These are phyloP conservation scores for Lentinus polychrous DNA, from an alignment of 1,284 basidiomycete species.

Conservation along the genomic window DNA sequence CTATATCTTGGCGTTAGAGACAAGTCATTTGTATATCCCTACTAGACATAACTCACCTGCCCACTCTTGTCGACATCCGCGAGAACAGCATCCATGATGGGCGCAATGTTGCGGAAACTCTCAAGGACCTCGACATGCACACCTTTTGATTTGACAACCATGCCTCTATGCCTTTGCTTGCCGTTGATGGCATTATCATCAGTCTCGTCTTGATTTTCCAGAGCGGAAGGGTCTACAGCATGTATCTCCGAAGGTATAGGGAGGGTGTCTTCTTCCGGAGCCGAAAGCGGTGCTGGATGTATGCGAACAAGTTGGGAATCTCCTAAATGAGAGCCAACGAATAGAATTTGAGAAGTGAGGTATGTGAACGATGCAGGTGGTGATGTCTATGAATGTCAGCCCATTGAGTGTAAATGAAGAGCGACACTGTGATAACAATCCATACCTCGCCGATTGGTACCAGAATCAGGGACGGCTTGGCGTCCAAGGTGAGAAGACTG, in stretches of 20 bases:
- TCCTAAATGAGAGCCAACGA: slow-evolving; percentile 78
- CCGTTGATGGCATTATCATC: slow-evolving; percentile 12
- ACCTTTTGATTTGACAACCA: slow-evolving; percentile 43
- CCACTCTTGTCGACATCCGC: slow-evolving; percentile 73
- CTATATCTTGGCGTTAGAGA: slow-evolving; percentile 18
- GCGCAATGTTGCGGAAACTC: slow-evolving; percentile 77
- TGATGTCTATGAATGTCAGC: slow-evolving; percentile 51
- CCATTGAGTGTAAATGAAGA: no score
- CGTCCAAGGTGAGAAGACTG: slow-evolving; percentile 54
- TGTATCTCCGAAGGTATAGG: slow-evolving; percentile 41
- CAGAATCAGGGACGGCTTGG: slow-evolving; percentile 44
- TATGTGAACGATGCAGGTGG: slow-evolving; percentile 73
- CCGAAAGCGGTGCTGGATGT: slow-evolving; percentile 35
- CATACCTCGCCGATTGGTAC: slow-evolving; percentile 70
- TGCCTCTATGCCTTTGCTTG: slow-evolving; percentile 27
- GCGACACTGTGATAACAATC: background rate
- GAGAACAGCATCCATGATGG: slow-evolving; percentile 79
- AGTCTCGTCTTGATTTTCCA: slow-evolving; percentile 26
- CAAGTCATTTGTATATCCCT: background rate
- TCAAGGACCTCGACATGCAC: slow-evolving; percentile 55
- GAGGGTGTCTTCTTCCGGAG: slow-evolving; percentile 39
- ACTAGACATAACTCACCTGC: slow-evolving; percentile 42
- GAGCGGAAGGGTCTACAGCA: slow-evolving; percentile 22
- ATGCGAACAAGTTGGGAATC: slow-evolving; percentile 76
- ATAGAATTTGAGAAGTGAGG: slow-evolving; percentile 69